phyloP scores from a whole-genome alignment of 306 rosid species.

The Quercus aquifolioides region DNA sequence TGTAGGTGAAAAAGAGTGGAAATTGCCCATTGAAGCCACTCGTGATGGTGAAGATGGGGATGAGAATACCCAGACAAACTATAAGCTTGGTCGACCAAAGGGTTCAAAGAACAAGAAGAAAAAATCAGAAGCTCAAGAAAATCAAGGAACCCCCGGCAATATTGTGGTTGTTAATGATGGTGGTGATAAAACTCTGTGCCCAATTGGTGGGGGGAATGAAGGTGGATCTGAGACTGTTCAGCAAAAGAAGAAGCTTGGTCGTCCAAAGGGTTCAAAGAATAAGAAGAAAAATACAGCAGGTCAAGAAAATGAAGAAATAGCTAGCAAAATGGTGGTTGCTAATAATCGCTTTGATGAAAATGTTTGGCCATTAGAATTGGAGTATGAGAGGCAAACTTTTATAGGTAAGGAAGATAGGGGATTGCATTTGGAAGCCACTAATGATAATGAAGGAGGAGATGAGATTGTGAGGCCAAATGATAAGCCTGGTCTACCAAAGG shows the following conservation, averaged over 20 bases:
- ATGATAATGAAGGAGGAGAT: slow-evolving; percentile 11
- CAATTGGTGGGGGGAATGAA: too few relatives aligned
- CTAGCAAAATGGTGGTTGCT: not conserved
- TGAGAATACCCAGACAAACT: slow-evolving; percentile 15
- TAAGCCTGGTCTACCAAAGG: slow-evolving; percentile 16
- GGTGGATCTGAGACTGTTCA: not conserved
- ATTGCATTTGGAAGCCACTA: not conserved
- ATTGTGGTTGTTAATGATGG: too few relatives aligned
- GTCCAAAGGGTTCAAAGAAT: slow-evolving; percentile 36
- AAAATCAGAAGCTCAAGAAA: slow-evolving; percentile 16
- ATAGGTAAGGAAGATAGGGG: slow-evolving; percentile 18
- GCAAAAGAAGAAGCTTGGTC: slow-evolving; percentile 29
- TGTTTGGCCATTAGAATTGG: not conserved
- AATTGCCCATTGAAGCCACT: not conserved
- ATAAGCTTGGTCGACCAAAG: slow-evolving; percentile 13
- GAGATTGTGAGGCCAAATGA: not conserved
- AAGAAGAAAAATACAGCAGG: slow-evolving; percentile 17
- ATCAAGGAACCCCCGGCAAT: not conserved
- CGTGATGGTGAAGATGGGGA: slow-evolving; percentile 20
- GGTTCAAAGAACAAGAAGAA: not conserved
- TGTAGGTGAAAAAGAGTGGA: not conserved
- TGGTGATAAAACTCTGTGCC: too few relatives aligned
- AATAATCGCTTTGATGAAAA: not conserved
- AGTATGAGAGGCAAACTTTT: not conserved
- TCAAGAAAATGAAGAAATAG: slow-evolving; percentile 1